These are phyloP conservation scores for Selenicereus undatus DNA, from an alignment of 148 eudicot species.

Conservation along the genomic window DNA sequence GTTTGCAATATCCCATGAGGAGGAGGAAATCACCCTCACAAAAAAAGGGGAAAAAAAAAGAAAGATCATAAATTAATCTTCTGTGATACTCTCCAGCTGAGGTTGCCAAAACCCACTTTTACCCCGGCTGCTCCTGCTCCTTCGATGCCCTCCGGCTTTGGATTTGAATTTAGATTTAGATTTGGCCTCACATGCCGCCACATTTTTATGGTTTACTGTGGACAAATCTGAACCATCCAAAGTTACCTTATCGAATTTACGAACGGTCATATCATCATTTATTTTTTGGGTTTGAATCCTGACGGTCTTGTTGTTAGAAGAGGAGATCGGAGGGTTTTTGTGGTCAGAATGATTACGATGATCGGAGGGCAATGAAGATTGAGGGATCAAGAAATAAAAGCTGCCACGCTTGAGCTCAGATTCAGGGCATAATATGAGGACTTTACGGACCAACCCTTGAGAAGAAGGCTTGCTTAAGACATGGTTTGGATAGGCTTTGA, in stretches of 20 bases:
- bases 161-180: background rate
- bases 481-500: conserved; percentile 62
- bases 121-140: conserved; percentile 43
- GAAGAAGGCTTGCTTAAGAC: conserved; percentile 66
- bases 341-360: conserved; percentile 3
- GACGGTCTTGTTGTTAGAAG: background rate
- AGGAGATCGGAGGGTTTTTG: background rate
- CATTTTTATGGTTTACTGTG: conserved; percentile 8
- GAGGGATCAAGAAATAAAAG: conserved; percentile 74
- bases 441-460: conserved; percentile 54
- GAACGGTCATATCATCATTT: background rate
- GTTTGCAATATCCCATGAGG: conserved; percentile 14
- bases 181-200: conserved; percentile 13
- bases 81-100: conserved; percentile 62
- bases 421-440: conserved; percentile 54
- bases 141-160: conserved; percentile 34
- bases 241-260: background rate
- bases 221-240: conserved; percentile 8
- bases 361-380: conserved; percentile 42
- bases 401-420: conserved; percentile 80
- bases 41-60: background rate
- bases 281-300: background rate
- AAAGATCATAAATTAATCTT: conserved; percentile 37
- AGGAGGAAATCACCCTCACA: background rate
- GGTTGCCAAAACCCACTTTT: conserved; percentile 62